These are phyloP conservation scores for Solanum neorickii DNA, from an alignment of 257 asterid genomes.

Conservation along the genomic window DNA sequence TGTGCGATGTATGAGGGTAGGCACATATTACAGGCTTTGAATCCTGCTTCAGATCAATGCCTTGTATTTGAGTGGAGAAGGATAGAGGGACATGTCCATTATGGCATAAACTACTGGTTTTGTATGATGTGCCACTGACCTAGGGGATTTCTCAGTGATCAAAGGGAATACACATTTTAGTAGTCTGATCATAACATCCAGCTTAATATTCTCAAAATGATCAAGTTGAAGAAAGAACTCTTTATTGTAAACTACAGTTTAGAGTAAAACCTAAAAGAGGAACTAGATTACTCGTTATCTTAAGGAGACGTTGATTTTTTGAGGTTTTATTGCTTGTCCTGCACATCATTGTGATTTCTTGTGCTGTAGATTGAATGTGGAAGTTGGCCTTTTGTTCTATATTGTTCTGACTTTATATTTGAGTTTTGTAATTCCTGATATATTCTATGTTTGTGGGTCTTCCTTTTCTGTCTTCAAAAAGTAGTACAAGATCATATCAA, in stretches of 20 bases:
- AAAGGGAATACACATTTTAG: not conserved
- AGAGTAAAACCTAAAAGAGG: not conserved
- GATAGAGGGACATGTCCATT: not conserved
- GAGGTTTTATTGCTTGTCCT: not conserved
- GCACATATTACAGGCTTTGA: not conserved
- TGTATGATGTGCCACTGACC: not conserved
- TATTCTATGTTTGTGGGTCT: not conserved
- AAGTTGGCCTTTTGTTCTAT: not conserved
- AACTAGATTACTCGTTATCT: not conserved
- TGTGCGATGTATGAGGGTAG: not conserved
- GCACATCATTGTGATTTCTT: not conserved
- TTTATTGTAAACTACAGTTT: not conserved
- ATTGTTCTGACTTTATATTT: not conserved
- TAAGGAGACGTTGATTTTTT: not conserved
- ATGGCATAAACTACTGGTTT: not conserved
- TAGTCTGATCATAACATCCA: not conserved
- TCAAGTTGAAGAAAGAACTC: not conserved
- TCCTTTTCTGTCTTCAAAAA: not conserved
- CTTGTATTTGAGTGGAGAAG: not conserved
- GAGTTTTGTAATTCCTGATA: not conserved
- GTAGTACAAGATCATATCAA: not conserved
- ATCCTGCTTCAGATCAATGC: not conserved
- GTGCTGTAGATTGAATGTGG: not conserved
- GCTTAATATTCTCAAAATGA: not conserved
- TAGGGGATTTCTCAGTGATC: not conserved